phyloP scores from a whole-genome alignment of 192 early-diverging fungal genomes.

The Gonapodya prolifera region DNA sequence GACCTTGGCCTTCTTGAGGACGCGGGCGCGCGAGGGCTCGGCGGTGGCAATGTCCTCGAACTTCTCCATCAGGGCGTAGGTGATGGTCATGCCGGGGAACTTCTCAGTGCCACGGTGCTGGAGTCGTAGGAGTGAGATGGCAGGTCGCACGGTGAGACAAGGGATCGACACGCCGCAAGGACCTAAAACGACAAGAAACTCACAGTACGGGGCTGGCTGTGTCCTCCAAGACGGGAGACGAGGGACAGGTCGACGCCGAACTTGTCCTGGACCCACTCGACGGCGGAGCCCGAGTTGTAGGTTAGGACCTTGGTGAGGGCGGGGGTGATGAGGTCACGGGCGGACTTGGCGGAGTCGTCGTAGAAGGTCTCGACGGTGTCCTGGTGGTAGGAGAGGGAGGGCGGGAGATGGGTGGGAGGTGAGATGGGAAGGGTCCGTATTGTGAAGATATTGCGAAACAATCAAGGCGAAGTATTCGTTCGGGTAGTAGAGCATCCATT shows the following conservation, averaged over 20 bases:
- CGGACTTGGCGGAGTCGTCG: slow-evolving; percentile 75
- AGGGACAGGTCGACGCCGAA: slow-evolving; percentile 81
- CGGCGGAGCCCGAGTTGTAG: slow-evolving; percentile 71
- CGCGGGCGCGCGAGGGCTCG: slow-evolving; percentile 53
- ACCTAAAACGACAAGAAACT: too few species aligned
- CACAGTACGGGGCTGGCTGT: slow-evolving; percentile 75
- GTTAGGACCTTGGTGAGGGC: slow-evolving; percentile 75
- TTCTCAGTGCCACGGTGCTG: slow-evolving; percentile 37
- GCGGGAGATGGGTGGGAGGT: too few species aligned
- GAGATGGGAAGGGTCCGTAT: too few species aligned
- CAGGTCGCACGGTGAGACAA: too few species aligned
- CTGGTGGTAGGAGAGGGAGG: slow-evolving; percentile 17
- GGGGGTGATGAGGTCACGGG: slow-evolving; percentile 65
- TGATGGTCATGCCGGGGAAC: slow-evolving; percentile 88
- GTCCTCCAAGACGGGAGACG: slow-evolving; percentile 81
- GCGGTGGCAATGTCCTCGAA: slow-evolving; percentile 57
- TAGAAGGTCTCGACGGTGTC: slow-evolving; percentile 79
- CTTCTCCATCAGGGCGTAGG: slow-evolving; percentile 74
- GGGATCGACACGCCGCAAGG: too few species aligned
- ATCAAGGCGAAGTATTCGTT: too few species aligned
- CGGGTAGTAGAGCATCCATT: too few species aligned
- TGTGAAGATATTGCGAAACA: too few species aligned
- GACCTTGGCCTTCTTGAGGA: slow-evolving; percentile 76
- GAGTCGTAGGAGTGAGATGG: too few species aligned
- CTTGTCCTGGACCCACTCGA: slow-evolving; percentile 85